Conservation (phyloP, 768 basidiomycete species). For the Paxillus rubicundulus region DNA sequence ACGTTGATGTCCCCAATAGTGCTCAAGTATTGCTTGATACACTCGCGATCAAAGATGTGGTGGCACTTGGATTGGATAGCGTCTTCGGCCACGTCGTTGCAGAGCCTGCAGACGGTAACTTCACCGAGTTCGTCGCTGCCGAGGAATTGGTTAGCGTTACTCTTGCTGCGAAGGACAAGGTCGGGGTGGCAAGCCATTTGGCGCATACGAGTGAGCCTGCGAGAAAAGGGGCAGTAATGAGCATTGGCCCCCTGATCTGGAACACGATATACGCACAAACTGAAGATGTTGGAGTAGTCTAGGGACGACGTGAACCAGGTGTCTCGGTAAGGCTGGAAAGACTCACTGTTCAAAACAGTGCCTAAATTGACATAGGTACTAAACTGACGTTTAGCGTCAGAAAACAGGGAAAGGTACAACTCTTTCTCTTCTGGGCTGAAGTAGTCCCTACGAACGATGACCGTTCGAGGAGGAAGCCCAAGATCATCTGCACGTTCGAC, state of each 20-base stretch:
- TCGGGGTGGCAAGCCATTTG: constrained; percentile 97
- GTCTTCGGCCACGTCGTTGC: constrained; percentile 95
- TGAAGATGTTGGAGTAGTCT: constrained; percentile 92
- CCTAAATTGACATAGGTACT: constrained; percentile 87
- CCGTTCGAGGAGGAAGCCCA: constrained; percentile 88
- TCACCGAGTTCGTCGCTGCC: constrained; percentile 58
- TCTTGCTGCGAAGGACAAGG: constrained; percentile 86
- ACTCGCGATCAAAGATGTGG: constrained; percentile 95
- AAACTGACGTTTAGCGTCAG: constrained; percentile 91
- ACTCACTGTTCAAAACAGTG: constrained; percentile 88
- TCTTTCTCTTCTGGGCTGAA: constrained; percentile 99
- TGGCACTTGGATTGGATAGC: constrained; percentile 91
- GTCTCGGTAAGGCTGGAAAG: neutral
- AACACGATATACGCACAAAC: constrained; percentile 52
- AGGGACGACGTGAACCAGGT: constrained; percentile 4
- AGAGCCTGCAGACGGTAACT: constrained; percentile 88
- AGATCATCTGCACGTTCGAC: constrained; percentile 95
- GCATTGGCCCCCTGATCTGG: too few relatives aligned
- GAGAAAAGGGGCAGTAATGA: constrained; percentile 16
- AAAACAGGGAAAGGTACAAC: constrained; percentile 85
- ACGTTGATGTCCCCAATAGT: constrained; percentile 65
- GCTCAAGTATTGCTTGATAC: constrained; percentile 90
- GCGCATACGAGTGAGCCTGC: constrained; percentile 88
- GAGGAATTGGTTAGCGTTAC: constrained; percentile 61
- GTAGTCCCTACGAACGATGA: constrained; percentile 84